Percentiles rank a stretch among this genome's conserved stretches.
Evolutionary conservation across 345 rosid genomes (phyloP).

Genomic region (Eucalyptus urophylla): DNA sequence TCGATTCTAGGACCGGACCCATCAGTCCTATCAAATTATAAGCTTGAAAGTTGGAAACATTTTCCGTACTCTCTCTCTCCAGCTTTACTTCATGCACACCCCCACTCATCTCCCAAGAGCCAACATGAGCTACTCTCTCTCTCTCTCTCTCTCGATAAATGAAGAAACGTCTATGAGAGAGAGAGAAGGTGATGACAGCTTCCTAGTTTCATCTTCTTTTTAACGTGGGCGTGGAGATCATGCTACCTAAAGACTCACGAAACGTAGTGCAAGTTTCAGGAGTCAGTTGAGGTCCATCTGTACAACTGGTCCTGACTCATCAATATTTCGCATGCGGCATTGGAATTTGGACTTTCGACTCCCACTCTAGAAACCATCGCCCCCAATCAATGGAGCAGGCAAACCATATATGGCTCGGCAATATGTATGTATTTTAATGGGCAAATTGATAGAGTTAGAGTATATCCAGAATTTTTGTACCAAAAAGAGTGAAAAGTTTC

Average conservation of each 20-base stretch:
- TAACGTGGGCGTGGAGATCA: no score
- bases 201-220: no score
- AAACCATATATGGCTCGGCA: neutral
- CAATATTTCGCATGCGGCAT: neutral
- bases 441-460: neutral
- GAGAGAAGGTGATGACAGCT: neutral
- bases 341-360: neutral
- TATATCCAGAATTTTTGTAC: neutral
- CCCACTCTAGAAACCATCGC: neutral
- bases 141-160: neutral
- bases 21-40: neutral
- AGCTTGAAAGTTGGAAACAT: neutral
- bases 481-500: neutral
- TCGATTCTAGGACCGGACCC: accelerated
- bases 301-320: neutral
- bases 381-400: neutral
- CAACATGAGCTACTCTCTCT: neutral
- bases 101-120: neutral
- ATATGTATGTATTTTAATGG: neutral
- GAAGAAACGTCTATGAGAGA: neutral
- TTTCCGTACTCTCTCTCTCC: neutral
- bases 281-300: no score
- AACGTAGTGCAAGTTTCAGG: no score
- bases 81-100: neutral
- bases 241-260: no score